Conservation (phyloP, 495 filamentous ascomycete species). For the Aspergillus egyptiacus region DNA sequence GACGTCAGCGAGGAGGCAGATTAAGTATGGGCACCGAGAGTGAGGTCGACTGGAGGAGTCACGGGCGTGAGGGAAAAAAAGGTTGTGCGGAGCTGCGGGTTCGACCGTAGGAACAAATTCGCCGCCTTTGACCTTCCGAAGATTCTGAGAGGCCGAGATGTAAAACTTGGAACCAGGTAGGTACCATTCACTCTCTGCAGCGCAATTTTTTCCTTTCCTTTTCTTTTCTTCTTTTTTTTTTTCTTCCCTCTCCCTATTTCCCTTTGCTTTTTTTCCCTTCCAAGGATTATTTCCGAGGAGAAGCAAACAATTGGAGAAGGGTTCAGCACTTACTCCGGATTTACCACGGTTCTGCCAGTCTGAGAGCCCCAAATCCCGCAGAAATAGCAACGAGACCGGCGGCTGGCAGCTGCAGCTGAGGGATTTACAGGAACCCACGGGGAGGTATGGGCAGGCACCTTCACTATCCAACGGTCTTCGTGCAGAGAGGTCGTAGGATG, state of each 20-base stretch:
- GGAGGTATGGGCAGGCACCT: slow-evolving; percentile 7
- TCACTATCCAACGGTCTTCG: slow-evolving; percentile 8
- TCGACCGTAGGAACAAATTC: slow-evolving; percentile 14
- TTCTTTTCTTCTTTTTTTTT: neutral
- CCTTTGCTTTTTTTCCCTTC: too few species aligned
- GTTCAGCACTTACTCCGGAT: slow-evolving; percentile 9
- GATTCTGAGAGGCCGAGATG: too few species aligned
- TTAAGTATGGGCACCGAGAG: neutral
- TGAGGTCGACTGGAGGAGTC: slow-evolving; percentile 14
- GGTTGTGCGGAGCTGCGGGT: slow-evolving; percentile 21
- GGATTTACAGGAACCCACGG: slow-evolving; percentile 1
- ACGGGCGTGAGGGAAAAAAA: slow-evolving; percentile 18
- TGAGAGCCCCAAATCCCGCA: slow-evolving; percentile 3
- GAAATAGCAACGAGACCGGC: neutral
- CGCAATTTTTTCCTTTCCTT: slow-evolving; percentile 7
- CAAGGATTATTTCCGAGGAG: neutral
- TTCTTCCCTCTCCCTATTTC: slow-evolving; percentile 1
- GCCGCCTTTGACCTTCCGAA: slow-evolving; percentile 17
- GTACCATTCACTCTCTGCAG: slow-evolving; percentile 24
- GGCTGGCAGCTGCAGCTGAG: slow-evolving; percentile 6
- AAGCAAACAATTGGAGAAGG: neutral
- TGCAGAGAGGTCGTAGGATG: slow-evolving; percentile 1
- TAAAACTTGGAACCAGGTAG: slow-evolving; percentile 22
- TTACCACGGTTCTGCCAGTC: neutral
- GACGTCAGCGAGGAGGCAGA: slow-evolving; percentile 5